Base-by-base conservation (phyloP, 2,329 filamentous ascomycete genomes). In the Botryotinia calthae region DNA sequence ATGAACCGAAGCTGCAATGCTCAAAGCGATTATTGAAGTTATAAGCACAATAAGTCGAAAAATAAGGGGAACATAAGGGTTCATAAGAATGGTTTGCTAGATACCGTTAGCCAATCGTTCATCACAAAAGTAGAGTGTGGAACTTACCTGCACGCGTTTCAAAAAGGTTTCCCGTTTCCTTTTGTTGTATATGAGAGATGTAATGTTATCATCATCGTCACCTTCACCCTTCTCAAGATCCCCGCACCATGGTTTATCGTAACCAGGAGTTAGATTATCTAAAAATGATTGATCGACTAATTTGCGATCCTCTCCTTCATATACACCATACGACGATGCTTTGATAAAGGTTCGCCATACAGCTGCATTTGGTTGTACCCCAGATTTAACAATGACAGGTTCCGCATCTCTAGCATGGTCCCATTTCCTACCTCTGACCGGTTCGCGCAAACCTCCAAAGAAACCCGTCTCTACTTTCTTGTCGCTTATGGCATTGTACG, bases 31-130 rank as follows among this genome's bases (percentile, higher is more conserved):
- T 56, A 93, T 87, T 2, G 94, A 97, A 75, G 97, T 97, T 73
- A 90, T 86, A 80, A 97, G 90, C 67, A 97, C 93, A 22, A 89
- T 91, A 31, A 97, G 84, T 70, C 96, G 93, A 81, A 97, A 93
- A 22, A 92, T 84, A 71, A 98, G 85, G 3, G 96, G 96, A 1
- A 97, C 92, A 76, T 98, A 90, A 20, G 94, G 78, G 62, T 81
- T 79, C 76, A 80, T 76, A n/a, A 81, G 73, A 58, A 82, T 73
- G 69, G 72, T 77, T 68, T 77, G 75, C 79, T 81, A 63, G 22
- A 25, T 25, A 42, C 20, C 37, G 51, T 79, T 67, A 78, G 73
- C 48, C 37, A 31, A 34, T 20, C 28, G 37, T 28, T 31, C 18
- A 64, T 40, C 34, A 56, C 7, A 14, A 59, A 40, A 56, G 25